Base-by-base conservation (phyloP, 2,329 filamentous ascomycete genomes). In the Fusarium poae region DNA sequence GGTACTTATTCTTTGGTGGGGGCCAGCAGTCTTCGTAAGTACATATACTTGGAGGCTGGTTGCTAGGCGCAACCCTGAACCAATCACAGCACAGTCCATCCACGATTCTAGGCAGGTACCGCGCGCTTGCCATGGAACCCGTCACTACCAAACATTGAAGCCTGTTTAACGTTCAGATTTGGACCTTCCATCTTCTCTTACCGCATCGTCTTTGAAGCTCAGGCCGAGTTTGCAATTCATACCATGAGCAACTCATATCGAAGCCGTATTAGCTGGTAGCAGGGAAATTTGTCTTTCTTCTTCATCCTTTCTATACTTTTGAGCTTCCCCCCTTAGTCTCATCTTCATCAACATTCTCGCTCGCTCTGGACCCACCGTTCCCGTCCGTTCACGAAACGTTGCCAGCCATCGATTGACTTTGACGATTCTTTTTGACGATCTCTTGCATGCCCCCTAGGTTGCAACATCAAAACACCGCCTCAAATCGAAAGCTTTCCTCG, bases 331-430 rank as follows among this genome's bases (percentile, higher is more conserved):
- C 42, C 58, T 65, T 48, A 45, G 54, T 56, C 42, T 29, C 60
- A 56, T 55, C 52, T 46, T 46, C 37, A 35, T 56, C 49, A 44
- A 58, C 54, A 57, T 60, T 59, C 45, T 57, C 57, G 56, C 53
- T 59, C 58, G 37, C 54, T 62, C 44, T 30, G 72, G 71, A 71
- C 71, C 72, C 68, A 68, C 66, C 68, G 59, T 70, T 69, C 34
- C 60, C 62, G 58, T 65, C 58, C 60, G 62, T 65, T 73, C 73
- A 69, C 68, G 57, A 72, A 72, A 59, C 64, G 53, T 65, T 72
- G 65, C 64, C 57, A 74, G 59, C 66, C 57, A 65, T 66, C 63
- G 58, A 58, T 62, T 65, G 59, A 55, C 50, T 63, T 65, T 62
- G 40, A 70, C 65, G 68, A 54, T 64, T 68, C 55, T 44, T 50